Conservation (phyloP, 495 filamentous ascomycete species). For the Annulohypoxylon bovei region DNA sequence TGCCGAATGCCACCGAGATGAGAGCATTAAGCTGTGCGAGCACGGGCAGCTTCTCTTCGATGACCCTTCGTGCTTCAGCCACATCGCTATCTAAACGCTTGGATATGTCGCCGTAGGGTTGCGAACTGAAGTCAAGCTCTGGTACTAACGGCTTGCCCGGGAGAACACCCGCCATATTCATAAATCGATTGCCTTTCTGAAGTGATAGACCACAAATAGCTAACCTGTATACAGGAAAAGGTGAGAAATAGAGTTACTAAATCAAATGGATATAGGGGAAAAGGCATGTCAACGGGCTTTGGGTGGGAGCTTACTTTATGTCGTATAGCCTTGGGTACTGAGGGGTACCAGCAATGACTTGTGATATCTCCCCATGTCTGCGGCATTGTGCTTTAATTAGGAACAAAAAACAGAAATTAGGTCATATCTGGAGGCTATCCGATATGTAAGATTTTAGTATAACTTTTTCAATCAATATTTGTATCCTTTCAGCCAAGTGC, state of each 20-base stretch:
- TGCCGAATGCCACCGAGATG: conserved; percentile 2
- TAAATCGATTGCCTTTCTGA: not conserved
- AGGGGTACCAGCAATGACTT: no score
- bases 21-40: not conserved
- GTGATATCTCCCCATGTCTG: no score
- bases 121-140: conserved; percentile 1
- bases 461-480: no score
- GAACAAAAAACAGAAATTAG: no score
- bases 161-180: not conserved
- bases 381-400: no score
- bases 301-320: no score
- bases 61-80: not conserved
- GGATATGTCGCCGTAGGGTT: not conserved
- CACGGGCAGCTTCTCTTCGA: not conserved
- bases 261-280: no score
- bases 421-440: no score
- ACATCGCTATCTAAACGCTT: not conserved
- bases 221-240: not conserved
- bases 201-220: not conserved
- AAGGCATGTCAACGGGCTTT: no score
- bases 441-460: no score
- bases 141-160: not conserved
- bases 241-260: no score
- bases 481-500: no score
- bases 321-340: not conserved